Percentiles rank a stretch among this genome's conserved stretches.
These are phyloP conservation scores for Pulveroboletus sp. DNA, from an alignment of 768 basidiomycete genomes.

Conservation along the genomic window DNA sequence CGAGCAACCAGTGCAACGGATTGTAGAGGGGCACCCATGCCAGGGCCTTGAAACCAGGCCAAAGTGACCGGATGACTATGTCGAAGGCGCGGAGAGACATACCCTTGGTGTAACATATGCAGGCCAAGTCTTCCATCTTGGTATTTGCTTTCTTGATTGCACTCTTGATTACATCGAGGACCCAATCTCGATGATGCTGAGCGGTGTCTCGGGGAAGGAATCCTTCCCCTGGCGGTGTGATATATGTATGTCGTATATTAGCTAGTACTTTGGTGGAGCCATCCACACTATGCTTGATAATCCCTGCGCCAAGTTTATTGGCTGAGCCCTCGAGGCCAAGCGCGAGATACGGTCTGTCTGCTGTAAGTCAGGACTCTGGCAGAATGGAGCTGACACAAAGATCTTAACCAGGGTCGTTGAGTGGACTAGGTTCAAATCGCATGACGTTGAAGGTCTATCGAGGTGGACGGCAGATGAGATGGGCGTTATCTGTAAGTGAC, in stretches of 20 bases:
- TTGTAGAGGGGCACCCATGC: conserved; percentile 96
- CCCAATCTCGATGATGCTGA: conserved; percentile 93
- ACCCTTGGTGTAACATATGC: conserved; percentile 98
- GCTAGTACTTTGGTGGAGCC: conserved; percentile 75
- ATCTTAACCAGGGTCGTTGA: conserved; percentile 32
- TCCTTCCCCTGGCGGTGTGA: conserved; percentile 96
- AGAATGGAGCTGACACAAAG: conserved; percentile 12
- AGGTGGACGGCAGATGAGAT: conserved; percentile 2
- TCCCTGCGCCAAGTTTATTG: conserved; percentile 93
- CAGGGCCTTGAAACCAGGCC: conserved; percentile 64
- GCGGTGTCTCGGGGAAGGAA: conserved; percentile 96
- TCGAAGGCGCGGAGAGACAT: conserved; percentile 5
- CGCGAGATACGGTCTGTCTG: conserved; percentile 73
- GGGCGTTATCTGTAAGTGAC: neutral
- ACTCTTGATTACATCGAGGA: conserved; percentile 71
- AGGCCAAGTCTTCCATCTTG: conserved; percentile 77
- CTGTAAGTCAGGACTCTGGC: conserved; percentile 7
- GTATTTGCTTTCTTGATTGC: conserved; percentile 65
- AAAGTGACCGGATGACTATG: neutral
- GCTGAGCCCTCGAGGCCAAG: conserved; percentile 97
- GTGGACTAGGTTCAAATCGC: conserved; percentile 14
- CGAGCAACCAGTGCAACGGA: conserved; percentile 93
- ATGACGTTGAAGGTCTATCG: conserved; percentile 21
- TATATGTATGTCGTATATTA: conserved; percentile 96
- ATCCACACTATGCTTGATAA: conserved; percentile 78